Percentiles rank a stretch among this genome's conserved stretches.
phyloP scores from a whole-genome alignment of 2,329 filamentous ascomycete species.

The Balansia obtecta region DNA sequence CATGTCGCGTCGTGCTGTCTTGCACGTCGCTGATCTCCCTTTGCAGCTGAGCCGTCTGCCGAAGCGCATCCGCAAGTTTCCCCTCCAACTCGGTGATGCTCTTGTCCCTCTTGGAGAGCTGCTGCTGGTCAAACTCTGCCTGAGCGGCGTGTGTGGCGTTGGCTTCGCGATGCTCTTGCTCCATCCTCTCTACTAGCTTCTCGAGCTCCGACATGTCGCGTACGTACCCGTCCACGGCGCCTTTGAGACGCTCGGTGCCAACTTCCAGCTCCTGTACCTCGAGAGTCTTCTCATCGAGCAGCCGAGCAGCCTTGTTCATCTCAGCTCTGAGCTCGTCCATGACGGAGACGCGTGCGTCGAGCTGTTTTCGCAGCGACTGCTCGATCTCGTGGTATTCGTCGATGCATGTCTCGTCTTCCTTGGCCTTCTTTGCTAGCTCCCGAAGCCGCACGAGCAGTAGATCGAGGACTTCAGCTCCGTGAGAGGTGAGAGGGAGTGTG shows the following conservation, averaged over 20 bases:
- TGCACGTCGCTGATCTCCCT: constrained; percentile 26
- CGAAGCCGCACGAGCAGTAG: constrained; percentile 39
- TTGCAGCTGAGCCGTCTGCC: constrained; percentile 25
- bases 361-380: constrained; percentile 41
- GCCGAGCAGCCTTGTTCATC: constrained; percentile 20
- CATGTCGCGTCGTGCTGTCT: constrained; percentile 19
- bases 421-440: constrained; percentile 31
- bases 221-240: constrained; percentile 38
- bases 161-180: constrained; percentile 22
- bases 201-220: constrained; percentile 43
- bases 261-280: constrained; percentile 35
- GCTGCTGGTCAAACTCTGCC: constrained; percentile 20
- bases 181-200: constrained; percentile 34
- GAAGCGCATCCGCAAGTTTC: constrained; percentile 28
- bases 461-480: constrained; percentile 43
- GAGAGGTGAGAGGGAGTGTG: constrained; percentile 36
- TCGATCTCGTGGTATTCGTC: constrained; percentile 49
- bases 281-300: constrained; percentile 25
- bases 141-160: constrained; percentile 21
- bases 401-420: constrained; percentile 39
- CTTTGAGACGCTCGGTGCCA: constrained; percentile 36
- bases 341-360: constrained; percentile 37
- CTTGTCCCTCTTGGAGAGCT: constrained; percentile 24
- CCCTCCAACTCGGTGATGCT: constrained; percentile 30
- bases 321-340: constrained; percentile 36